Base-by-base conservation (phyloP, 2,329 filamentous ascomycete genomes). In the Colletotrichum agaves region DNA sequence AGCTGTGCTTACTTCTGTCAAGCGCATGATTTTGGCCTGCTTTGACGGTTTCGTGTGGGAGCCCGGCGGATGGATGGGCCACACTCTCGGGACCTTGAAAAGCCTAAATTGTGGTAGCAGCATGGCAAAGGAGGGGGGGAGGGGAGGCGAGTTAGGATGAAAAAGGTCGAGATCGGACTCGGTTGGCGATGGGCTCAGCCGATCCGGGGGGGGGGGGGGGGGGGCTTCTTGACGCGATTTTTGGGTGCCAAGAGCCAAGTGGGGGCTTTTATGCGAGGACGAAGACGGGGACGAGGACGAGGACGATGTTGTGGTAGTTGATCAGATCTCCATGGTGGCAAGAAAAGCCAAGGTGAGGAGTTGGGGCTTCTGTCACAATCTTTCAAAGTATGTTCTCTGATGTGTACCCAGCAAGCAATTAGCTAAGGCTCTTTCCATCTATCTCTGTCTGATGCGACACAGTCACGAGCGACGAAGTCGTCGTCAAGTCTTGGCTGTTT, bases 31-130 rank as follows among this genome's bases (percentile, higher is more conserved):
- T 33, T 17, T 50, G 46, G 35, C 44, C 17, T 49, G 4, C 44
- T 52, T 63, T 63, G 63, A 47, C 37, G 64, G 64, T 67, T 67
- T 67, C 61, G 33, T 67, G 52, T 64, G 64, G 61, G 31, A 57
- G 47, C 53, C 47, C 33, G 61, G 56, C 35, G n/a, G 27, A 27
- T 27, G 27, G 6, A 27, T 27, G 27, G 27, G 15, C 61, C 64
- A 52, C 39, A 31, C 35, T 6, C 39, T 43, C 44, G 61, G 63
- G 33, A 58, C 17, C 11, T 27, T 44, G n/a, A 17, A 23, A 39
- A 19, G 47, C 39, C 13, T 43, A 37, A 6, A 12, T 1, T 10
- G 35, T 37, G 35, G 35, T 17, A 52, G 37, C n/a, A 35, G 41
- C 33, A 4, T 23, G 35, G 52, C 33, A n/a, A n/a, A n/a, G n/a